Conservation (phyloP, 129 eudicot species). For the Saussurea involucrata region DNA sequence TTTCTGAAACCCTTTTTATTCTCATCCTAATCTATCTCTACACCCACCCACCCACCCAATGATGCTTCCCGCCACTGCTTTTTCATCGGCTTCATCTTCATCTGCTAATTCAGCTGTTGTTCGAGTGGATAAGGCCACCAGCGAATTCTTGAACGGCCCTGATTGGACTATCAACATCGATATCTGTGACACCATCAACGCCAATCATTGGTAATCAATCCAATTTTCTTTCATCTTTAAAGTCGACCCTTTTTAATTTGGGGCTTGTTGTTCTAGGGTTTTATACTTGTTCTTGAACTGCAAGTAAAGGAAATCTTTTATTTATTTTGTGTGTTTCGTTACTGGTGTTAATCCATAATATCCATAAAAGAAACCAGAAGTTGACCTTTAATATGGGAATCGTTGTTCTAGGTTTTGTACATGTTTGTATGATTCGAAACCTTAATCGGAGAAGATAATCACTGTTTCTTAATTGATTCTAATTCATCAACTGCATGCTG, state of each 20-base stretch:
- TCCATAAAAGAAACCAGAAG: not conserved
- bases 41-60: conserved; percentile 14
- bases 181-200: conserved; percentile 74
- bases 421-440: not conserved
- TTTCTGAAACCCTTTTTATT: not conserved
- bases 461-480: not conserved
- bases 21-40: not conserved
- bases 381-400: conserved; percentile 6
- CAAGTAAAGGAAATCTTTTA: not conserved
- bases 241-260: conserved; percentile 15
- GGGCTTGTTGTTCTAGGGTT: conserved; percentile 28
- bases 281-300: conserved; percentile 2
- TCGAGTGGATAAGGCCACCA: conserved; percentile 89
- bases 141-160: conserved; percentile 81
- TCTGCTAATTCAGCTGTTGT: conserved; percentile 62
- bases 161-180: conserved; percentile 93
- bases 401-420: conserved; percentile 23
- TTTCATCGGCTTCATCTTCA: conserved; percentile 45
- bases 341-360: not conserved
- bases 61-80: conserved; percentile 62
- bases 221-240: not conserved
- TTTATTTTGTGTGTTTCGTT: not conserved
- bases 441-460: not conserved
- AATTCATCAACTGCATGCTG: conserved; percentile 1
- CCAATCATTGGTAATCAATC: conserved; percentile 55